Evolutionary conservation across 495 filamentous ascomycete species (phyloP).

Genomic region (Aspergillus saccharolyticus): DNA sequence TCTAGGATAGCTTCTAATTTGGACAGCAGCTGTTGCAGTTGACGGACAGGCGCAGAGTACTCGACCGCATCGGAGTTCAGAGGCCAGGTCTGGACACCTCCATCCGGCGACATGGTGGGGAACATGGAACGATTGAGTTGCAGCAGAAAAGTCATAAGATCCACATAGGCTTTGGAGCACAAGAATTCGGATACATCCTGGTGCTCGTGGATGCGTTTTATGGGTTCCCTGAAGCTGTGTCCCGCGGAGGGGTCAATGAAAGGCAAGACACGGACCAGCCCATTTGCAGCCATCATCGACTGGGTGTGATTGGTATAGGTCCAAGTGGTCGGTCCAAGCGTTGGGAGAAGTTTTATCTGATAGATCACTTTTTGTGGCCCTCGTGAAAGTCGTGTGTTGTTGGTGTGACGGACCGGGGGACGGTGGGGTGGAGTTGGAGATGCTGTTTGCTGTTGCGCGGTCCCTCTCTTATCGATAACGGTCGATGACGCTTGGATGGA

Average conservation of each 20-base stretch:
- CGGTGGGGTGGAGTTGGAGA: too few relatives aligned
- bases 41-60: constrained; percentile 56
- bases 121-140: constrained; percentile 89
- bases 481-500: neutral
- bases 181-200: constrained; percentile 74
- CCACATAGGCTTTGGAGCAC: constrained; percentile 71
- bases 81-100: constrained; percentile 49
- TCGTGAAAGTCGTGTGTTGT: neutral
- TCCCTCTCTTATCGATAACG: neutral
- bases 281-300: constrained; percentile 24
- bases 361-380: neutral
- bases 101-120: constrained; percentile 48
- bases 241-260: constrained; percentile 24
- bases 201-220: constrained; percentile 76
- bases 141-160: constrained; percentile 79
- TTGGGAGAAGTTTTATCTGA: neutral
- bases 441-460: neutral
- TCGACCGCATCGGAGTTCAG: constrained; percentile 41
- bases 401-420: neutral
- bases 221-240: constrained; percentile 32
- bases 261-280: constrained; percentile 27
- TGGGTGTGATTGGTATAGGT: too few relatives aligned
- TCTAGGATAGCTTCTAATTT: constrained; percentile 62
- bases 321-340: too few relatives aligned
- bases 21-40: constrained; percentile 57